These are phyloP conservation scores for Rhizophora mangle DNA, from an alignment of 345 rosid genomes.

Conservation along the genomic window DNA sequence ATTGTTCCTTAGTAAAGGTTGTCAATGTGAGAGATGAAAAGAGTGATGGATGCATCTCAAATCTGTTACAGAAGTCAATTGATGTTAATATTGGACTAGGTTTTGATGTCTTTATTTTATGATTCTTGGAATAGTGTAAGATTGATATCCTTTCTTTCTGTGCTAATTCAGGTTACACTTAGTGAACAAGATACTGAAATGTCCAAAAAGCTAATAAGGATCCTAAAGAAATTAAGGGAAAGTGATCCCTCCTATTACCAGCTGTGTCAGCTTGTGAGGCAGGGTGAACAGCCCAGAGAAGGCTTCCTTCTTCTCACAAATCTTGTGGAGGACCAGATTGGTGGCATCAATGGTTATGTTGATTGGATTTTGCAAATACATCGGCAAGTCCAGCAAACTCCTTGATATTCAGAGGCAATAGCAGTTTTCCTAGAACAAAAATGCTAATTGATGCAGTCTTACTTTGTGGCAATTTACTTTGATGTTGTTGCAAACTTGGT, in stretches of 20 bases:
- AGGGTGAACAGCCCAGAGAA: conserved; percentile 99
- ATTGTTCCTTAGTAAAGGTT: too few species aligned
- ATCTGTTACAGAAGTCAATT: too few species aligned
- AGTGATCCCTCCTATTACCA: conserved; percentile 70
- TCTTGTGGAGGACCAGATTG: conserved; percentile 80
- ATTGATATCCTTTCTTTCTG: conserved; percentile 5
- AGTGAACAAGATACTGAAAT: conserved; percentile 61
- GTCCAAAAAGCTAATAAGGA: conserved; percentile 71
- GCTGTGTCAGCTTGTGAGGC: conserved; percentile 72
- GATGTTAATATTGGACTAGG: too few species aligned
- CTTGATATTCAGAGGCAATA: conserved; percentile 29
- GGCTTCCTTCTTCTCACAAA: conserved; percentile 73
- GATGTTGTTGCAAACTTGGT: too few species aligned
- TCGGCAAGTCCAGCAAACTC: conserved; percentile 83
- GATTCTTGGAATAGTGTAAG: neutral
- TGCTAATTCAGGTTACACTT: conserved; percentile 54
- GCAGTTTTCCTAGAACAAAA: neutral
- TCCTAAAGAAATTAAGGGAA: conserved; percentile 69
- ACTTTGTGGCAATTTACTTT: neutral
- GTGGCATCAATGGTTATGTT: conserved; percentile 67
- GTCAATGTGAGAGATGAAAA: too few species aligned
- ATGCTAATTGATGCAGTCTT: neutral
- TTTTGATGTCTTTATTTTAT: too few species aligned
- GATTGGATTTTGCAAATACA: conserved; percentile 88
- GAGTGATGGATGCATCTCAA: too few species aligned